Base-by-base conservation (phyloP, 192 early-diverging fungal species). In the Rhizophagus sp. region DNA sequence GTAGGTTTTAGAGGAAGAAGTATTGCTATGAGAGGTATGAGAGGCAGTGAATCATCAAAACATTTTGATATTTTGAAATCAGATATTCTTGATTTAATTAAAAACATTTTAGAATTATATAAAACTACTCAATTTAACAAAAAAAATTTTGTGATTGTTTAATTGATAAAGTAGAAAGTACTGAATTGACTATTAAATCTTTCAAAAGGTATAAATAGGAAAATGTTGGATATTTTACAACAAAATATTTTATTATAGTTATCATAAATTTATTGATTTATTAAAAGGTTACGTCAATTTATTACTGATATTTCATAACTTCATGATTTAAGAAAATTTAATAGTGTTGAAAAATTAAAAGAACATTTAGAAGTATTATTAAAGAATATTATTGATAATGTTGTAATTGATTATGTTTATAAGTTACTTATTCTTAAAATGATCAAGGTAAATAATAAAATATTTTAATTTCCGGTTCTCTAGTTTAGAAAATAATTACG, bases 81-180 rank as follows among this genome's bases (percentile, higher is more conserved):
- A 4, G 49, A 33, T 34, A 75, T 52, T 22, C n/a, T 75, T 44
- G n/a, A 52, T 22, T 62, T 39, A 62, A 22, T 10, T 33, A 75
- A 62, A 62, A 36, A 8, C n/a, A 75, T 75, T 75, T 30, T 75
- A 13, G 73, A 75, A 10, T 22, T 75, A 4, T 75, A 75, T 64
- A 62, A 76, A 64, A 76, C 36, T 64, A 17, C 47, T 19, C 61
- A 76, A 8, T 64, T 44, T 64, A 76, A 76, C 63, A 76, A 64
- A 15, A 62, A 44, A 15, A 76, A 30, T 30, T 49, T n/a, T 76
- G 75, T 76, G 62, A 64, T 63, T 36, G 34, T 76, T 64, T 76
- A 41, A 62, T 76, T 25, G 57, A 76, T 44, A 33, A 62, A 63
- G 19, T 64, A 4, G 61, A 62, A 65, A 30, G 36, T 13, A 34